These are phyloP conservation scores for Leccinum pachyderme DNA, from an alignment of 1,284 basidiomycete species.

Conservation along the genomic window DNA sequence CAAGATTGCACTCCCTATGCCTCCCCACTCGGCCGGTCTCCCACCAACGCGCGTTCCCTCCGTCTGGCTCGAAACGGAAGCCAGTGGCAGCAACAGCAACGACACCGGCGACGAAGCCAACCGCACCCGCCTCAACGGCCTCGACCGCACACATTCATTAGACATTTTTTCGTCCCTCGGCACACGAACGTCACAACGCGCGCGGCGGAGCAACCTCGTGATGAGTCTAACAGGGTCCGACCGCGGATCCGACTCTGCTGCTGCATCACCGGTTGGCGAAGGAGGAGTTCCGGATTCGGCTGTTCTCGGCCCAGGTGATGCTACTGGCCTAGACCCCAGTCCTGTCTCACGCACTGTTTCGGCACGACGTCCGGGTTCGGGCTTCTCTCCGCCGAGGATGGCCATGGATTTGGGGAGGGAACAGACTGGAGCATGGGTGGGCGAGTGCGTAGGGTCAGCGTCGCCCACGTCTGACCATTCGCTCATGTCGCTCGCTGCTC, in stretches of 20 bases:
- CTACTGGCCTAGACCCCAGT: background rate
- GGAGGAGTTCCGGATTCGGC: background rate
- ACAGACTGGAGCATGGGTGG: background rate
- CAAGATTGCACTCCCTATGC: constrained; percentile 16
- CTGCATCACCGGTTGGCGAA: background rate
- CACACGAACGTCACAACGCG: background rate
- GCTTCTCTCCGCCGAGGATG: background rate
- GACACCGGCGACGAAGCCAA: background rate
- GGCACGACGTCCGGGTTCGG: background rate
- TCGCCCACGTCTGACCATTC: constrained; percentile 15
- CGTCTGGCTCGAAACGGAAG: constrained; percentile 23
- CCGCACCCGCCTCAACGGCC: constrained; percentile 4
- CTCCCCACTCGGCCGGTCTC: constrained; percentile 27
- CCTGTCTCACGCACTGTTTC: background rate
- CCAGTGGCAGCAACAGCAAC: background rate
- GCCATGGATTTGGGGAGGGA: background rate
- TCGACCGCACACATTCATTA: constrained; percentile 22
- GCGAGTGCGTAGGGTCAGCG: background rate
- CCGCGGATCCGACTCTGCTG: background rate
- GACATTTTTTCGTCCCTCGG: constrained; percentile 18
- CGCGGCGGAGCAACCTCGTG: constrained; percentile 28
- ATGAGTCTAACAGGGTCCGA: constrained; percentile 24
- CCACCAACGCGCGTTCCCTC: constrained; percentile 20
- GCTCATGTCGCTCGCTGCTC: constrained; percentile 17
- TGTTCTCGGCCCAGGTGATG: background rate